Evolutionary conservation across 2,329 filamentous ascomycete genomes (phyloP).

Genomic region (Trichophyton mentagrophytes): DNA sequence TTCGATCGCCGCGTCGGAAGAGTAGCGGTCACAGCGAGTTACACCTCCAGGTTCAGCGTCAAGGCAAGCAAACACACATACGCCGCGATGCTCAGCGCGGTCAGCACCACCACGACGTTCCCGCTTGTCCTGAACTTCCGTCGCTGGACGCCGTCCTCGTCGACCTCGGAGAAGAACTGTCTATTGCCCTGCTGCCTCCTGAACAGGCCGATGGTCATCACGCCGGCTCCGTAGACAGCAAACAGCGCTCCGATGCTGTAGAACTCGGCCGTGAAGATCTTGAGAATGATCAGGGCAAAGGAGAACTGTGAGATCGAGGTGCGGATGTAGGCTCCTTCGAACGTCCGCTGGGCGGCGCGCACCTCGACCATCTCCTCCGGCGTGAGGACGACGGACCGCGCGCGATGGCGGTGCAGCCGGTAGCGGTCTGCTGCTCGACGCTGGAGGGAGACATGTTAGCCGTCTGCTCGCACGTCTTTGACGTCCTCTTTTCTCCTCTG

Average conservation of each 20-base stretch:
- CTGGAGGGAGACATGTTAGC: constrained; percentile 23
- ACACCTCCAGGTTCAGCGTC: constrained; percentile 34
- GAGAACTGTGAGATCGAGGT: constrained; percentile 91
- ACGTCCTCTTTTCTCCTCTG: neutral
- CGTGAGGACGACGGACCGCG: constrained; percentile 69
- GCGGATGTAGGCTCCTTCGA: constrained; percentile 92
- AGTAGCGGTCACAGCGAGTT: neutral
- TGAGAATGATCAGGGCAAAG: constrained; percentile 85
- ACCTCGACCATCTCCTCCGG: constrained; percentile 82
- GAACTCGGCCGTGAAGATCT: constrained; percentile 94
- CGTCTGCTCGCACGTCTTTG: neutral
- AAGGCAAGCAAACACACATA: constrained; percentile 49
- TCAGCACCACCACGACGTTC: constrained; percentile 52
- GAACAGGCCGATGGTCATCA: constrained; percentile 72
- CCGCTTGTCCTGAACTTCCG: constrained; percentile 54
- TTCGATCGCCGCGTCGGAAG: too few relatives aligned
- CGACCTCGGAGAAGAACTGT: constrained; percentile 63
- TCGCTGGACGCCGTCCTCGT: constrained; percentile 47
- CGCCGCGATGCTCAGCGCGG: constrained; percentile 48
- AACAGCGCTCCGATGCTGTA: constrained; percentile 95
- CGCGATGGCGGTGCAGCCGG: constrained; percentile 68
- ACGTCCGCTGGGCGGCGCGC: constrained; percentile 86
- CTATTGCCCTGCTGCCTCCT: constrained; percentile 81
- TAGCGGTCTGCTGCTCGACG: constrained; percentile 60
- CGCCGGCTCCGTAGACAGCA: constrained; percentile 74